Conservation (phyloP, 139 green algal genomes). For the Chlamydomonas sphaeroides region DNA sequence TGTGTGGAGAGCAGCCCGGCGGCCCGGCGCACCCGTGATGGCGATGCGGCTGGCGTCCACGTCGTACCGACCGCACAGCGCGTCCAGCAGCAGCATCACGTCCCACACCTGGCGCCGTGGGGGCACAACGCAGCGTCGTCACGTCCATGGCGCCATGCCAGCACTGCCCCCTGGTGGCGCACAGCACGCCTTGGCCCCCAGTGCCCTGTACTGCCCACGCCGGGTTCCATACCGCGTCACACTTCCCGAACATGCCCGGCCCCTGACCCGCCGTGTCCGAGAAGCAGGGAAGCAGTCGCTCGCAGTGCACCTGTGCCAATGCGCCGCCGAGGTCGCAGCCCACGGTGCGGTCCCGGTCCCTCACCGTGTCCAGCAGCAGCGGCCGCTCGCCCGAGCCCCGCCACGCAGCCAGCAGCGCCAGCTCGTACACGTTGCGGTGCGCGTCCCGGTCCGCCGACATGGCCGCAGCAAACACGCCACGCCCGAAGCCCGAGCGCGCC, state of each 20-base stretch:
- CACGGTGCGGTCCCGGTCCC: too few relatives aligned
- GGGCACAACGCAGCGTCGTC: too few relatives aligned
- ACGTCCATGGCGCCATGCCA: too few relatives aligned
- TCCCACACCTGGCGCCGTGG: conserved; percentile 63
- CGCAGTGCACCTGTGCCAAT: too few relatives aligned
- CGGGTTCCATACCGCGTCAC: too few relatives aligned
- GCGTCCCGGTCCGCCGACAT: neutral
- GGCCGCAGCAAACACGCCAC: neutral
- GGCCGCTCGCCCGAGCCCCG: conserved; percentile 59
- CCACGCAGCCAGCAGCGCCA: conserved; percentile 64
- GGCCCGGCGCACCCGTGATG: conserved; percentile 55
- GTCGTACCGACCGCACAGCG: conserved; percentile 60
- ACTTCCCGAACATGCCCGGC: too few relatives aligned
- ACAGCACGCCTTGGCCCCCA: too few relatives aligned
- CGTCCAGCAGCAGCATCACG: conserved; percentile 73
- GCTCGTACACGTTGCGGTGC: conserved; percentile 56
- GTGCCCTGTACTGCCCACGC: too few relatives aligned
- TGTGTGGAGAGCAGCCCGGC: neutral
- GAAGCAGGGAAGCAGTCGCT: too few relatives aligned
- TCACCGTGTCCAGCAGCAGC: conserved; percentile 75
- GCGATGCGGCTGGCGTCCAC: conserved; percentile 71
- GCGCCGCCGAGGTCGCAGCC: too few relatives aligned
- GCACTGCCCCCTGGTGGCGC: too few relatives aligned
- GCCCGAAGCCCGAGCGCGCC: neutral
- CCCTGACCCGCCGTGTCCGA: too few relatives aligned